Evolutionary conservation across 2,329 filamentous ascomycete species (phyloP).

Genomic region (Didymellaceae sp.): DNA sequence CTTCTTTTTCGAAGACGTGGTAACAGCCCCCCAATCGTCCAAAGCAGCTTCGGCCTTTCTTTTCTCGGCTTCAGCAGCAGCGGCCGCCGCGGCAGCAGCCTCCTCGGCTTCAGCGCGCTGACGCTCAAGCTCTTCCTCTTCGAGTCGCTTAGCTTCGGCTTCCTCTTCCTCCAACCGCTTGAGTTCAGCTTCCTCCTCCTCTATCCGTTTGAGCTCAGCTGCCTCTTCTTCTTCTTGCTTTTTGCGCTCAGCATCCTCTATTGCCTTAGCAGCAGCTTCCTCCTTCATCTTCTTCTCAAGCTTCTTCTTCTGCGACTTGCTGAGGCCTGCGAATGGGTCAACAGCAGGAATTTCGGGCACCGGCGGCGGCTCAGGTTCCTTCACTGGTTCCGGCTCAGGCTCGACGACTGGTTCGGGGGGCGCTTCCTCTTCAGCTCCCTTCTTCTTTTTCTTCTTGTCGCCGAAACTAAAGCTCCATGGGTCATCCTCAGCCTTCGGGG

Average conservation of each 20-base stretch:
- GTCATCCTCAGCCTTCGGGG: slow-evolving; percentile 35
- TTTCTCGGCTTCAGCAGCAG: slow-evolving; percentile 30
- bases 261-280: slow-evolving; percentile 35
- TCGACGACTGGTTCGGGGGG: slow-evolving; percentile 22
- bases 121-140: slow-evolving; percentile 34
- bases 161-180: slow-evolving; percentile 22
- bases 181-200: slow-evolving; percentile 32
- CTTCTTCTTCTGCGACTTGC: slow-evolving; percentile 40
- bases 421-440: slow-evolving; percentile 28
- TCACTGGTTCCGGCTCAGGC: slow-evolving; percentile 30
- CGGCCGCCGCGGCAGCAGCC: slow-evolving; percentile 22
- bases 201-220: slow-evolving; percentile 25
- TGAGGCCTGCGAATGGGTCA: slow-evolving; percentile 40
- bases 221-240: slow-evolving; percentile 29
- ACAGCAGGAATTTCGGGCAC: slow-evolving; percentile 49
- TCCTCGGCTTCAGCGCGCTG: slow-evolving; percentile 35
- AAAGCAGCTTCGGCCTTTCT: slow-evolving; percentile 47
- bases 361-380: slow-evolving; percentile 32
- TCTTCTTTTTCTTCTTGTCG: slow-evolving; percentile 43
- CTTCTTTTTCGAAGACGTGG: slow-evolving; percentile 45
- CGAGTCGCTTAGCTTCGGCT: slow-evolving; percentile 34
- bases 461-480: slow-evolving; percentile 37
- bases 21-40: slow-evolving; percentile 30
- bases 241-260: slow-evolving; percentile 28
- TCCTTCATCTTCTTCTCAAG: slow-evolving; percentile 47